Evolutionary conservation across 2,329 filamentous ascomycete species (phyloP), one percentile per base, ranked within the genome.

Genomic region (Penicillium freii): DNA sequence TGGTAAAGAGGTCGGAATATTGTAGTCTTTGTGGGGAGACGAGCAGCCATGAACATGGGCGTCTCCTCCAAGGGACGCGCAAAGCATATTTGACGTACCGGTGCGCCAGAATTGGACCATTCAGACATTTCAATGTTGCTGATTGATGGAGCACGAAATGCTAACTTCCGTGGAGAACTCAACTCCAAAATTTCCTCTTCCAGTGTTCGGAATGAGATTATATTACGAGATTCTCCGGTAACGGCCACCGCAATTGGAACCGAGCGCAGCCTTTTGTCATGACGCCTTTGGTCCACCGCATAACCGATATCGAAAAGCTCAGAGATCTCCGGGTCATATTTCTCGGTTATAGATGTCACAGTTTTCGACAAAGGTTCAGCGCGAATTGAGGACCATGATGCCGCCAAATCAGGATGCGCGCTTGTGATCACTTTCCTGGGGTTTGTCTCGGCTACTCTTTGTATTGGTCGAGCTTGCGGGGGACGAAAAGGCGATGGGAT

Each of bases 21-120:
- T 4, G 76, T 69, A 4, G 80, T 83, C 8, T 69, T 75, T 11
- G 68, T 72, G 13, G 70, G 67, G 25, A 80, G 74, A 23, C 84
- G 80, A 46, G 80, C 80, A 13, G 82, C 83, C 50, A 86, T 74
- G 61, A 81, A 80, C 6, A 72, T 66, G 19, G 66, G 63, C 40
- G 67, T 70, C 54, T 76, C 71, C 27, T 80, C 75, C 1, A 78
- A 64, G 17, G 71, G 61, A 39, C 77, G 73, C 11, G 81, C 76
- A 66, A 84, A 84, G 63, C 72, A 75, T 4, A 87, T 68, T 62
- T 86, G 83, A 59, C 78, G 80, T 55, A 87, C 79, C 1, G 81
- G 78, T 3, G 77, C 75, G 15, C 78, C 79, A 50, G 73, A 72
- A 31, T 77, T 74, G 33, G 73, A 72, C 82, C 82, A 86, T 62